phyloP scores from a whole-genome alignment of 495 filamentous ascomycete species.

The Aspergillus kassunensis region DNA sequence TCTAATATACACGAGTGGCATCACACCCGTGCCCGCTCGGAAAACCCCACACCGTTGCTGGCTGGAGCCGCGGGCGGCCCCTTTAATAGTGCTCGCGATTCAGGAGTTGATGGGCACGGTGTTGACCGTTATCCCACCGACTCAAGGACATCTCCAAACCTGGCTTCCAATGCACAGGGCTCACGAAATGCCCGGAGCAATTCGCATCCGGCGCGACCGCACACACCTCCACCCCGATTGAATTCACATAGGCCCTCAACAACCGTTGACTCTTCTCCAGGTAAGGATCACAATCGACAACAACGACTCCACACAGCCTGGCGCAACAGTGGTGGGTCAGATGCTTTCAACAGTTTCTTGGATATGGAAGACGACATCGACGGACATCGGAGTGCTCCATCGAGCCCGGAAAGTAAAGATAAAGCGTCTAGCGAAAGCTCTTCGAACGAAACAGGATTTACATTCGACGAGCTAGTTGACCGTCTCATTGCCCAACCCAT shows the following conservation, averaged over 20 bases:
- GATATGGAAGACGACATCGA: constrained; percentile 47
- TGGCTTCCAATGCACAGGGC: constrained; percentile 32
- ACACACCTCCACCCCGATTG: constrained; percentile 39
- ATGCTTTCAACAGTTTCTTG: constrained; percentile 43
- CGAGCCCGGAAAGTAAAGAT: constrained; percentile 32
- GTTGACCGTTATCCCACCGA: constrained; percentile 34
- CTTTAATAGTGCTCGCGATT: constrained; percentile 26
- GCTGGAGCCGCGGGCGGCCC: constrained; percentile 38
- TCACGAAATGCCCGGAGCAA: constrained; percentile 45
- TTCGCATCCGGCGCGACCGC: constrained; percentile 42
- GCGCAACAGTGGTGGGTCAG: constrained; percentile 40
- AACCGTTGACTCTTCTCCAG: constrained; percentile 26
- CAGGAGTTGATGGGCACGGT: constrained; percentile 37
- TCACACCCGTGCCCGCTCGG: constrained; percentile 37
- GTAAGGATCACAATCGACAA: constrained; percentile 29
- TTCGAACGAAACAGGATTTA: constrained; percentile 53
- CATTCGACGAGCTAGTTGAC: constrained; percentile 87
- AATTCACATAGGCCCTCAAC: constrained; percentile 32
- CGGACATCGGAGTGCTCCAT: constrained; percentile 26
- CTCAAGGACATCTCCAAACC: constrained; percentile 25
- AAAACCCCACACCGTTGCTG: constrained; percentile 26
- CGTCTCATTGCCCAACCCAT: constrained; percentile 74
- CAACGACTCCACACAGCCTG: constrained; percentile 36
- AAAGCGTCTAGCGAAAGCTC: constrained; percentile 35
- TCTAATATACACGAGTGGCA: constrained; percentile 26